Evolutionary conservation across 495 filamentous ascomycete species (phyloP), one percentile per base, ranked within the genome.

Genomic region (Penicillium steckii): DNA sequence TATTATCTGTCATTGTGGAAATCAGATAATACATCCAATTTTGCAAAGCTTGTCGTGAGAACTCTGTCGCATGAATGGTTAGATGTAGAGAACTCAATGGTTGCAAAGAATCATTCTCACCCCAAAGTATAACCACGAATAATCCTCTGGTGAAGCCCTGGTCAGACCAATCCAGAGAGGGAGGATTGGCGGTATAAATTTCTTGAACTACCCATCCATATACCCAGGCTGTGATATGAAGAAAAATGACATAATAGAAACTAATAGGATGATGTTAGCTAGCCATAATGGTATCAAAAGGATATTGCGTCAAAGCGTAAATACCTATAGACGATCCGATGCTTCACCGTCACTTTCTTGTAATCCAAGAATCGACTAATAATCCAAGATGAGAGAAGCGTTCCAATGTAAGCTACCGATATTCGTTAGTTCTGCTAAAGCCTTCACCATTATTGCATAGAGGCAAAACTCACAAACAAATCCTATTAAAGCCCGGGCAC

Each of bases 1-100:
- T 75, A 23, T 72, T 75, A 19, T 79, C 67, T 0, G 83, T 81
- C 50, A 84, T 65, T 21, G 84, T 79, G 2, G 74, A 69, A 30
- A 86, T 75, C 44, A 85, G 68, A 57, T 85, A 86, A 65, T 85
- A 84, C 7, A 80, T 57, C 68, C 70, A 78, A 50, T 76, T 80
- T 49, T 80, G 75, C 24, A 73, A 53, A 1, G 71, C 61, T 54
- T 80, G 75, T 9, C 69, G 67, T 21, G 76, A 54, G 47, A 77
- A 77, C 43, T 68, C 66, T 66, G 17, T n/a, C 32, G 26, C 3
- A 17, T 1, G 24, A 5, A 19, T 12, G 8, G 19, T 50, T 26
- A 48, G 45, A 41, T 33, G 37, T 0, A 12, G 12, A n/a, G 0
- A 12, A 17, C 15, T 6, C 10, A 29, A 23, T 8, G 21, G 2